These are phyloP conservation scores for Zygosaccharomyces gambellarensis DNA, from an alignment of 805 yeast genomes.

Conservation along the genomic window DNA sequence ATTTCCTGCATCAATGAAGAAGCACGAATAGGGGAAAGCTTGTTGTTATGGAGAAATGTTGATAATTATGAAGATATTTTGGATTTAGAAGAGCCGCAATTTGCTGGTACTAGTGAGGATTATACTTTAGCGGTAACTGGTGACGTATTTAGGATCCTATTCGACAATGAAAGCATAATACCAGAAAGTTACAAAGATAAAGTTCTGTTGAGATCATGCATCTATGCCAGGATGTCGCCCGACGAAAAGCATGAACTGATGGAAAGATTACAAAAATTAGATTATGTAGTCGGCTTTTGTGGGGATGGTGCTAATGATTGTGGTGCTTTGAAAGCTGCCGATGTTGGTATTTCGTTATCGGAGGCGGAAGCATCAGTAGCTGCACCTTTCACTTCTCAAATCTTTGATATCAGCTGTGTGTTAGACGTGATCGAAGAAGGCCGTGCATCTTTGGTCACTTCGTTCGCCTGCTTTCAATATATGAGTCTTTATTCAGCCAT, in stretches of 20 bases:
- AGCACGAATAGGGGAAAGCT: conserved; percentile 16
- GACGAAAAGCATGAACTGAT: conserved; percentile 97
- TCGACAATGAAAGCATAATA: conserved; percentile 39
- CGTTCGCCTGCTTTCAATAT: conserved; percentile 94
- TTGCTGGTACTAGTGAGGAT: conserved; percentile 37
- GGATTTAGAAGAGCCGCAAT: conserved; percentile 59
- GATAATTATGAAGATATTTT: conserved; percentile 51
- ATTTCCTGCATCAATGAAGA: conserved; percentile 55
- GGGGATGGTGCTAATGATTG: conserved; percentile 99
- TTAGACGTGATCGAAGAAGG: conserved; percentile 90
- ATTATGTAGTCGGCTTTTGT: conserved; percentile 93
- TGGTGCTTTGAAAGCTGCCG: conserved; percentile 97
- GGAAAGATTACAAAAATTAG: conserved; percentile 74
- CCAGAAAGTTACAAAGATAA: conserved; percentile 43
- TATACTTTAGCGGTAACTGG: conserved; percentile 87
- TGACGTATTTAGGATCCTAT: conserved; percentile 75
- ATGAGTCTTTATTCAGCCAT: conserved; percentile 97
- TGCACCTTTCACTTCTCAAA: conserved; percentile 91
- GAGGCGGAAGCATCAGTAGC: conserved; percentile 99
- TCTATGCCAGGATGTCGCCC: conserved; percentile 97
- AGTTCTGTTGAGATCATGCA: conserved; percentile 64
- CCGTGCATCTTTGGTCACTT: conserved; percentile 88
- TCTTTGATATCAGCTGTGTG: conserved; percentile 90
- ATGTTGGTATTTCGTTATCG: conserved; percentile 90
- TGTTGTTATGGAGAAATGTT: conserved; percentile 64